Evolutionary conservation across 202 grass and related monocot species (phyloP), one percentile per base, ranked within the genome.

Genomic region (Setaria italica): DNA sequence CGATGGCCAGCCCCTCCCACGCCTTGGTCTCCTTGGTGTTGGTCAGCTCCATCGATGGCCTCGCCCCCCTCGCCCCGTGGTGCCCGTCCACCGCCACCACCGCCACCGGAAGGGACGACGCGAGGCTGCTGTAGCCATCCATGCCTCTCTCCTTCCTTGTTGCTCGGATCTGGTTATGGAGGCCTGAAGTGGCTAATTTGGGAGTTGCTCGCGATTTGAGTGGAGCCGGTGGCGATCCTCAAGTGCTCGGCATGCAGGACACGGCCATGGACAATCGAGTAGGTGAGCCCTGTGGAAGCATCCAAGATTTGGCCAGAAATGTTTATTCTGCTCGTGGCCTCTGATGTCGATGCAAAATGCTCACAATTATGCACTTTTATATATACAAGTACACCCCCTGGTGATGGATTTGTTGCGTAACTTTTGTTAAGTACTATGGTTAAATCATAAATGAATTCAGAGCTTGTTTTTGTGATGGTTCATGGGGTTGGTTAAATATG

Each of bases 1-100:
- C 87, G 47, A 91, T 84, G 84, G 79, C 90, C 64, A 89, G 80
- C 33, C 90, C 90, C 70, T 86, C 87, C 87, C 90, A 92, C 35
- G 90, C 49, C 54, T 89, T 89, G 49, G 83, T 82, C 82, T 92
- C 90, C 79, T 89, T 88, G 29, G 82, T 89, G 78, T 92, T 89
- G 66, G 83, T 89, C 82, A 88, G 82, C 87, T 89, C 90, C 83
- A 85, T 42, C 34, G 89, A 90, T 29, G 71, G 71, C 71, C 47
- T 80, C 84, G 74, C 79, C 78, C 35, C 29, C 34, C 43, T 76
- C 13, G 70, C 54, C 13, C 11, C 46, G 41, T 30, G 57, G 9
- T 4, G 50, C 50, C 64, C 85, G 59, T 11, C 29, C 67, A 2
- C n/a, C n/a, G 17, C 20, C 60, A 2, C 47, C 46, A 2, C 47